Evolutionary conservation across 208 protist genomes (phyloP).

Genomic region (Acanthamoeba culbertsoni): DNA sequence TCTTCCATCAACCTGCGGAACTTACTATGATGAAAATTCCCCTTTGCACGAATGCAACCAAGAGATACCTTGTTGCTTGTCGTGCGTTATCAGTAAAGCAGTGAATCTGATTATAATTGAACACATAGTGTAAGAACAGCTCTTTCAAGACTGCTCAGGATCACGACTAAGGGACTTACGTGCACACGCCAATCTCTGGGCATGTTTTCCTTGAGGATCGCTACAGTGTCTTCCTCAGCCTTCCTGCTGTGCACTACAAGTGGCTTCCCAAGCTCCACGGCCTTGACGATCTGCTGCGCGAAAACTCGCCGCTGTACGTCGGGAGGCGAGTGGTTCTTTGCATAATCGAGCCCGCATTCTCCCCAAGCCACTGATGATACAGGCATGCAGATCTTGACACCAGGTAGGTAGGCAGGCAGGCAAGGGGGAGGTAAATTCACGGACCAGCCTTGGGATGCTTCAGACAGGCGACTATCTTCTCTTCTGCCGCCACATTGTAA

Average conservation of each 20-base stretch:
- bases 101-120: slow-evolving; percentile 56
- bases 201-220: slow-evolving; percentile 74
- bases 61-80: neutral
- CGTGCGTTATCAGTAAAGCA: slow-evolving; percentile 12
- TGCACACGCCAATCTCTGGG: slow-evolving; percentile 76
- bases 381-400: neutral
- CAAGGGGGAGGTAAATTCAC: neutral
- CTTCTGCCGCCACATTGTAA: slow-evolving; percentile 58
- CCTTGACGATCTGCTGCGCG: slow-evolving; percentile 68
- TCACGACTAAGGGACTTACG: too few relatives aligned
- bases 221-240: slow-evolving; percentile 84
- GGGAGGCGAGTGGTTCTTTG: slow-evolving; percentile 55
- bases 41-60: neutral
- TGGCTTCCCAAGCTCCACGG: slow-evolving; percentile 75
- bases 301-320: slow-evolving; percentile 71
- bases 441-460: slow-evolving; percentile 51
- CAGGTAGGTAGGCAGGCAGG: neutral
- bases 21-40: neutral
- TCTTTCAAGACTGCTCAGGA: too few relatives aligned
- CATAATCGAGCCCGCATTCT: slow-evolving; percentile 77
- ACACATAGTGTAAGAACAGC: too few relatives aligned
- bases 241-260: slow-evolving; percentile 84
- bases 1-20: slow-evolving; percentile 68
- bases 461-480: slow-evolving; percentile 61
- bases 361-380: slow-evolving; percentile 73